These are phyloP conservation scores for Geotrichum phurueaensis DNA, from an alignment of 1,139 yeast genomes.

Conservation along the genomic window DNA sequence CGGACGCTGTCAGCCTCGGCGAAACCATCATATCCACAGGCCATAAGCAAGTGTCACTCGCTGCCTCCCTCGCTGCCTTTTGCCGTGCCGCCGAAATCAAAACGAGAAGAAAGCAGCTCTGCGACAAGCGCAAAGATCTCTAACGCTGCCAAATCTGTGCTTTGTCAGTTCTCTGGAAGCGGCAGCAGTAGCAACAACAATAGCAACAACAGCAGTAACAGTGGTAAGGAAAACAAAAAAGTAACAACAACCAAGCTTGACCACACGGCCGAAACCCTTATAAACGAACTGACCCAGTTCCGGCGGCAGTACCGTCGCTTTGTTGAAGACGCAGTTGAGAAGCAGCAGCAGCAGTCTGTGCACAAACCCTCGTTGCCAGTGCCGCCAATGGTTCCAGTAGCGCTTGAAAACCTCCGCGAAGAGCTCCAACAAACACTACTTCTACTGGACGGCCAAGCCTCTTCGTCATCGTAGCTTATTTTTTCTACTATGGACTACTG, in stretches of 20 bases:
- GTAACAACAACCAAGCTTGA: neutral
- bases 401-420: constrained; percentile 20
- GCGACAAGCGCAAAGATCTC: neutral
- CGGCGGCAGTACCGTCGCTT: constrained; percentile 18
- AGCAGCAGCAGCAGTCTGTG: neutral
- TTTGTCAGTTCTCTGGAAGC: neutral
- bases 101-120: neutral
- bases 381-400: constrained; percentile 12
- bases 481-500: no score
- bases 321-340: neutral
- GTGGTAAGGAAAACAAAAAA: neutral
- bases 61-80: neutral
- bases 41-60: neutral
- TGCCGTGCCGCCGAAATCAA: neutral
- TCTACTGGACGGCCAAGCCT: constrained; percentile 18
- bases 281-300: constrained; percentile 19
- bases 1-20: neutral
- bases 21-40: neutral
- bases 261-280: constrained; percentile 14
- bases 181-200: neutral
- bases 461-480: neutral
- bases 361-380: no score
- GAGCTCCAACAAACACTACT: constrained; percentile 24
- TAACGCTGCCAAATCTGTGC: neutral
- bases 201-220: neutral